These are phyloP conservation scores for Boletus subparvulus DNA, from an alignment of 768 basidiomycete genomes.

Conservation along the genomic window DNA sequence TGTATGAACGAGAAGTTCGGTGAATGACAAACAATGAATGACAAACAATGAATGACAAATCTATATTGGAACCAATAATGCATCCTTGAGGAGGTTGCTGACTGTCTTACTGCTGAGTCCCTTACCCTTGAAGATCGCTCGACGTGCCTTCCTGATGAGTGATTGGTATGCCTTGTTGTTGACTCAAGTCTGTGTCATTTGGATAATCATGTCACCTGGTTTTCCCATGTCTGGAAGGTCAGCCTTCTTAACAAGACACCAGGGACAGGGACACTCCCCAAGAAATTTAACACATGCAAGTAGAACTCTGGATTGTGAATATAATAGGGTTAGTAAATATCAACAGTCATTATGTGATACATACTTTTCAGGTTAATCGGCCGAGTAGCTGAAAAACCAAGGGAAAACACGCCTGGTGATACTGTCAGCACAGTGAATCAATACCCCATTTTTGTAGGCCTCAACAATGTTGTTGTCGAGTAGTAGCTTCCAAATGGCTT, in stretches of 20 bases:
- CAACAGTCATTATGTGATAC: not conserved
- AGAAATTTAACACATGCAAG: constrained; percentile 4
- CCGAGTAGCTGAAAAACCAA: constrained; percentile 16
- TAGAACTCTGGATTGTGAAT: not conserved
- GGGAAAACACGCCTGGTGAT: constrained; percentile 9
- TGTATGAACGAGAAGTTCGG: no score
- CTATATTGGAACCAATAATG: not conserved
- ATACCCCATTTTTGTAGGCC: constrained; percentile 14
- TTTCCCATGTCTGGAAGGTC: not conserved
- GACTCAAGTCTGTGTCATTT: rapidly evolving
- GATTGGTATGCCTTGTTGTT: not conserved
- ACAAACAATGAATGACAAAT: not conserved
- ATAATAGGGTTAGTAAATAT: no score
- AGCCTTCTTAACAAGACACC: not conserved
- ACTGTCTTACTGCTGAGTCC: not conserved
- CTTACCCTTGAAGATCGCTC: not conserved
- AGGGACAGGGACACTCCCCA: not conserved
- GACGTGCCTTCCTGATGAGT: not conserved
- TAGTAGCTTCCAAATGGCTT: constrained; percentile 10
- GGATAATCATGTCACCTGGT: not conserved
- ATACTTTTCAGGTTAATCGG: constrained; percentile 7
- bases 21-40: no score
- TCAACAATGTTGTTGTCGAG: constrained; percentile 14
- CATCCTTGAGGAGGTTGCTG: not conserved
- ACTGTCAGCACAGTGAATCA: constrained; percentile 16